phyloP scores from a whole-genome alignment of 1,284 basidiomycete species.

The Ceratobasidium sp. region DNA sequence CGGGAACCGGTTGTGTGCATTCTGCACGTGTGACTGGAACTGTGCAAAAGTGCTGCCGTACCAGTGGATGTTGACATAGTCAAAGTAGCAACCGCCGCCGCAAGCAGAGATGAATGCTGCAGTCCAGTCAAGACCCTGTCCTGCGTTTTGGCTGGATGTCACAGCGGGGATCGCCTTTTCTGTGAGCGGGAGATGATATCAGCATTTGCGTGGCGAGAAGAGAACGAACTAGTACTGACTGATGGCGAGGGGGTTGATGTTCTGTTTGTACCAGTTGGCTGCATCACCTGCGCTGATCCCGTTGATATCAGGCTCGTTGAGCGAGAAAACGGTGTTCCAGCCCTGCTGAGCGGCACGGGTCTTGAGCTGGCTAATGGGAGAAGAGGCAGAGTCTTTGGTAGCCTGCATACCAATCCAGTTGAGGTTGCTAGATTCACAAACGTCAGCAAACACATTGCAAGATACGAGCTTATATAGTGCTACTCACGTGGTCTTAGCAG shows the following conservation, averaged over 20 bases:
- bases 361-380: slow-evolving; percentile 28
- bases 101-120: slow-evolving; percentile 38
- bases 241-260: slow-evolving; percentile 39
- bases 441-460: no score
- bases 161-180: slow-evolving; percentile 38
- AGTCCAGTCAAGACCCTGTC: slow-evolving; percentile 39
- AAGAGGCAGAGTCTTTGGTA: slow-evolving; percentile 14
- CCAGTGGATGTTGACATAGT: slow-evolving; percentile 42
- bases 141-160: slow-evolving; percentile 7
- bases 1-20: slow-evolving; percentile 39
- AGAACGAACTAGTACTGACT: slow-evolving; percentile 21
- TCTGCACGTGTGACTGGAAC: slow-evolving; percentile 37
- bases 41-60: slow-evolving; percentile 31
- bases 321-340: slow-evolving; percentile 32
- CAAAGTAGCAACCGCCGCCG: slow-evolving; percentile 36
- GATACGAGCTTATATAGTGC: no score
- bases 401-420: slow-evolving; percentile 24
- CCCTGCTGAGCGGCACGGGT: slow-evolving; percentile 11
- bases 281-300: slow-evolving; percentile 12
- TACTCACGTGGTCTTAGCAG: slow-evolving; percentile 31
- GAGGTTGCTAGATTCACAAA: not conserved
- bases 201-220: not conserved
- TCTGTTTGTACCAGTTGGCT: slow-evolving; percentile 39
- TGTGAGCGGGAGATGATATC: not conserved
- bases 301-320: slow-evolving; percentile 38